Base-by-base conservation (phyloP, 192 early-diverging fungal genomes). In the Gamsiella multidivaricata region DNA sequence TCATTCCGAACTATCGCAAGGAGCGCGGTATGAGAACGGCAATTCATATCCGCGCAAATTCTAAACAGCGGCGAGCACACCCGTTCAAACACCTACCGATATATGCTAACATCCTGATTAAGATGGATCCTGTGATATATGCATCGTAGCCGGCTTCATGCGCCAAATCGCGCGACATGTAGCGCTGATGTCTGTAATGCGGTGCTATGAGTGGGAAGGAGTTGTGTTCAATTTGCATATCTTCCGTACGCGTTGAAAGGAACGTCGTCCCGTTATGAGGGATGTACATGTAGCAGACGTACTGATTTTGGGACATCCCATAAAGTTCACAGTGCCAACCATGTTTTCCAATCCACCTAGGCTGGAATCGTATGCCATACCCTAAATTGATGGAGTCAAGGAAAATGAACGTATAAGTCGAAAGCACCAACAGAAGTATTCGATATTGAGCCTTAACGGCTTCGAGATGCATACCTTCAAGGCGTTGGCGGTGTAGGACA, bases 111-210 rank as follows among this genome's bases (percentile, higher is more conserved):
- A 96, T 85, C 3, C 88, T 81, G 28, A 94, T 76, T 69, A 94
- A 93, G 4, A 90, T 83, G 15, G 87, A 80, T 17, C 96, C 96
- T 1, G 96, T 98, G 50, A 91, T 86, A 60, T 93, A 96, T 0
- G 95, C 92, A 72, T 98, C 96, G 69, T 90, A 98, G 1, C 92
- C 96, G 5, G 96, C 96, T 70, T 98, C 96, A 65, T 98, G 96
- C 65, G 89, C 85, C 32, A 56, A 18, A 73, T 63, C 25, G 8
- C 51, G 34, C 1, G 54, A 56, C 3, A 67, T 51, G 33, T 89
- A 86, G 31, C 81, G 70, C 26, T 67, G 72, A 52, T 88, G 91
- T 18, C 64, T 80, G 33, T 83, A 61, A 25, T 85, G 81, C 32
- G 89, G 64, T 20, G 67, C 87, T 88, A 54, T 42, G 5, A 8